These are phyloP conservation scores for Diaporthe destruens DNA, from an alignment of 2,329 filamentous ascomycete genomes.

Conservation along the genomic window DNA sequence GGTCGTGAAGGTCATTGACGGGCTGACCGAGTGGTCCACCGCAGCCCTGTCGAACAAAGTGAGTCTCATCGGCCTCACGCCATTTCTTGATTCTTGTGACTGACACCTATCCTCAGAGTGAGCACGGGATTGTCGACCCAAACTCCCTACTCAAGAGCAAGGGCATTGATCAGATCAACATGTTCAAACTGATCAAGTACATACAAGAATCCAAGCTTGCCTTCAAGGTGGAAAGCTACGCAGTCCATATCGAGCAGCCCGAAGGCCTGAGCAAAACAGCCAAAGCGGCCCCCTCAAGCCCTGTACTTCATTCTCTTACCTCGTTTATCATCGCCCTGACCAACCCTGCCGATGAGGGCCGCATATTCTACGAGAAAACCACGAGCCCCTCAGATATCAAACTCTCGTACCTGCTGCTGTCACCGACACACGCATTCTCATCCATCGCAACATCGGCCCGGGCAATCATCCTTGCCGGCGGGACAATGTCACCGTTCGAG, in stretches of 20 bases:
- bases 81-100: background rate
- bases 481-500: slow-evolving; percentile 96
- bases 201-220: slow-evolving; percentile 93
- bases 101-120: slow-evolving; percentile 48
- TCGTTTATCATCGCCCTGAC: slow-evolving; percentile 84
- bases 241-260: slow-evolving; percentile 69
- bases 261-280: slow-evolving; percentile 53
- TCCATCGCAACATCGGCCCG: slow-evolving; percentile 87
- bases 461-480: slow-evolving; percentile 90
- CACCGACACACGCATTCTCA: slow-evolving; percentile 91
- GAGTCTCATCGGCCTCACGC: slow-evolving; percentile 40
- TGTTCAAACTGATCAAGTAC: slow-evolving; percentile 89
- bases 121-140: slow-evolving; percentile 77
- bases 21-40: slow-evolving; percentile 78
- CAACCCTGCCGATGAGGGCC: slow-evolving; percentile 81
- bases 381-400: slow-evolving; percentile 60
- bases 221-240: slow-evolving; percentile 93
- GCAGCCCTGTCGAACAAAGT: slow-evolving; percentile 63
- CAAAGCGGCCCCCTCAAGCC: slow-evolving; percentile 69
- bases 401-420: slow-evolving; percentile 88
- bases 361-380: slow-evolving; percentile 72
- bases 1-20: slow-evolving; percentile 85
- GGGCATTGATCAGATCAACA: slow-evolving; percentile 93
- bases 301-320: slow-evolving; percentile 67
- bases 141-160: slow-evolving; percentile 83